Percentiles rank a stretch among this genome's conserved stretches.
These are phyloP conservation scores for Cercospora brassicicola DNA, from an alignment of 2,329 filamentous ascomycete species.

Conservation along the genomic window DNA sequence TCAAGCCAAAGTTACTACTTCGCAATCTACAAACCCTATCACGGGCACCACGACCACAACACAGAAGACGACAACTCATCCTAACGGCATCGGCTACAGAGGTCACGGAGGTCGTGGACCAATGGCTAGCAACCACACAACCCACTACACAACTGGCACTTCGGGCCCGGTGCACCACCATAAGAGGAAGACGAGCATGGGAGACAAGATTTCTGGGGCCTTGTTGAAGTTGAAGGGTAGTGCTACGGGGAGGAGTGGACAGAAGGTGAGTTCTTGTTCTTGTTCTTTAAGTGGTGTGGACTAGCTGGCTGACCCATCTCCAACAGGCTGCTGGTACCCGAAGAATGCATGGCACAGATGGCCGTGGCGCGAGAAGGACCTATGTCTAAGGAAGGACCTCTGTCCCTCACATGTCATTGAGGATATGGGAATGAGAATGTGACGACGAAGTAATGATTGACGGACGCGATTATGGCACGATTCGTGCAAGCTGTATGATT, in stretches of 20 bases:
- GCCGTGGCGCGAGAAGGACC: conserved; percentile 26
- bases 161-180: conserved; percentile 59
- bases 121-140: conserved; percentile 29
- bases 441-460: not conserved
- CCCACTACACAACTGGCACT: conserved; percentile 32
- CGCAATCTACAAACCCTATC: conserved; percentile 45
- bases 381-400: not conserved
- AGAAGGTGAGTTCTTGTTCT: conserved; percentile 57
- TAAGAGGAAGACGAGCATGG: conserved; percentile 64
- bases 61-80: conserved; percentile 37
- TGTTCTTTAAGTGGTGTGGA: too few relatives aligned
- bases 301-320: conserved; percentile 1
- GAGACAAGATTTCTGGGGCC: conserved; percentile 76
- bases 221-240: conserved; percentile 71
- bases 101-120: conserved; percentile 31
- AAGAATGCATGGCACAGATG: conserved; percentile 41
- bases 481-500: not conserved
- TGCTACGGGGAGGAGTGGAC: conserved; percentile 66
- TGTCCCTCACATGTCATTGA: not conserved
- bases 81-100: conserved; percentile 30
- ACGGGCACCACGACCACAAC: conserved; percentile 44
- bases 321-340: conserved; percentile 38
- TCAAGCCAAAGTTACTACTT: conserved; percentile 45
- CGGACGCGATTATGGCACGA: not conserved
- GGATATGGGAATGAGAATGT: not conserved